These are phyloP conservation scores for Clavulina sp. DNA, from an alignment of 768 basidiomycete species.

Conservation along the genomic window DNA sequence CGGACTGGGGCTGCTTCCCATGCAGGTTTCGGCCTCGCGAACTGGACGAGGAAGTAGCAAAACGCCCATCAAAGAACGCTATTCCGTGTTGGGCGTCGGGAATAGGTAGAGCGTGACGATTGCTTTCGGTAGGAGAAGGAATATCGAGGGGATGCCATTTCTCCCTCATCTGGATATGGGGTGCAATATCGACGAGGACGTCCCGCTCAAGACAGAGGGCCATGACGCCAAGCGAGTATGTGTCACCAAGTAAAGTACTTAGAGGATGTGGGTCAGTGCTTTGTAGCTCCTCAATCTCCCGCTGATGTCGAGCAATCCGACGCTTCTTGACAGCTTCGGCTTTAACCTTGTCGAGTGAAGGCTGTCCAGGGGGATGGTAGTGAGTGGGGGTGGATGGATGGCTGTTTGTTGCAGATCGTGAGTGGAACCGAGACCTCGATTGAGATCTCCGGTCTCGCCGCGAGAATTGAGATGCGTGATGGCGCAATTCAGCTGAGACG, in stretches of 20 bases:
- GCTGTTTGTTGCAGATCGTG: background rate
- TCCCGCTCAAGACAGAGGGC: conserved; percentile 9
- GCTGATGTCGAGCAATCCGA: background rate
- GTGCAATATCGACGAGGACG: conserved; percentile 7
- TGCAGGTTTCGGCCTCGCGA: background rate
- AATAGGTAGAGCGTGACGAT: too few species aligned
- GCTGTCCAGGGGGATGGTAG: background rate
- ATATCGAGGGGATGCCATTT: conserved; percentile 7
- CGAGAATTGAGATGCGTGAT: too few species aligned
- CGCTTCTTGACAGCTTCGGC: background rate
- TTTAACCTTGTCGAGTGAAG: background rate
- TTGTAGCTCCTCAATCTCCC: background rate
- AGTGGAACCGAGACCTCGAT: background rate
- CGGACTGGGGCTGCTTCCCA: background rate
- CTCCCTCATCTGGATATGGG: conserved; percentile 8
- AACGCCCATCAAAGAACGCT: background rate
- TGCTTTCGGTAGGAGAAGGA: too few species aligned
- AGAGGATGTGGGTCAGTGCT: background rate
- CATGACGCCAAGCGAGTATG: conserved; percentile 10
- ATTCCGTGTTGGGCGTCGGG: background rate
- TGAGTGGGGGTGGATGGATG: background rate
- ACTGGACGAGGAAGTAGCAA: too few species aligned
- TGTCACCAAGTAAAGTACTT: conserved; percentile 5
- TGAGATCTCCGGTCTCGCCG: background rate
- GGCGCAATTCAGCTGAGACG: background rate